Conservation (phyloP, 169 alveolate species). For the Plasmodium fragile region DNA sequence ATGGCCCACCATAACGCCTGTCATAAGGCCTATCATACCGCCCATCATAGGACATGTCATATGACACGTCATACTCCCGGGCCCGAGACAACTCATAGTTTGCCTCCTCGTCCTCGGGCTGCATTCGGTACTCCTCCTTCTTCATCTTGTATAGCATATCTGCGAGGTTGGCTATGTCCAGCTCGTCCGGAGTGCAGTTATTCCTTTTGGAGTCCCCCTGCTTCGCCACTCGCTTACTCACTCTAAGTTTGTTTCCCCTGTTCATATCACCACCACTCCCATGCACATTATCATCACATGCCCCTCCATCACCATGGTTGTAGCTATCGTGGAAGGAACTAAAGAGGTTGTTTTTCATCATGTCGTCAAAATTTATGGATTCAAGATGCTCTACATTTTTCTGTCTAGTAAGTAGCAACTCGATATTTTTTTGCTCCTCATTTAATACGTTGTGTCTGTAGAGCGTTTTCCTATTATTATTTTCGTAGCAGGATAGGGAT, state of each 20-base stretch:
- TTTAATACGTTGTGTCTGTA: conserved; percentile 52
- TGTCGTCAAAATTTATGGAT: conserved; percentile 13
- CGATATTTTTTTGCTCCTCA: conserved; percentile 52
- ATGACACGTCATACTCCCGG: neutral
- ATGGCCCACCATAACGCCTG: neutral
- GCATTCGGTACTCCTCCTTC: conserved; percentile 6
- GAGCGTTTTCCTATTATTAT: conserved; percentile 16
- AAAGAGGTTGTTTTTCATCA: conserved; percentile 35
- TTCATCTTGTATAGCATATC: conserved; percentile 8
- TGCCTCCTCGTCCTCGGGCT: neutral
- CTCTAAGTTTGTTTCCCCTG: neutral
- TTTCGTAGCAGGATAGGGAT: neutral
- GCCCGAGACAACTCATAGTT: neutral
- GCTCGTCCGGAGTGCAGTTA: neutral
- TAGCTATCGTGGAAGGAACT: neutral
- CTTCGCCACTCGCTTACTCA: neutral
- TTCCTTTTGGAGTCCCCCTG: neutral
- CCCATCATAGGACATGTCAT: neutral
- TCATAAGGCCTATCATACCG: neutral
- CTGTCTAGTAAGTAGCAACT: conserved; percentile 8
- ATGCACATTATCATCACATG: neutral
- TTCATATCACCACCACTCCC: neutral
- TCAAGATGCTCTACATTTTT: conserved; percentile 28
- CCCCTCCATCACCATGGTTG: neutral
- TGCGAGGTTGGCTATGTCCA: neutral